Base-by-base conservation (phyloP, 495 filamentous ascomycete species). In the Cercophora scortea region DNA sequence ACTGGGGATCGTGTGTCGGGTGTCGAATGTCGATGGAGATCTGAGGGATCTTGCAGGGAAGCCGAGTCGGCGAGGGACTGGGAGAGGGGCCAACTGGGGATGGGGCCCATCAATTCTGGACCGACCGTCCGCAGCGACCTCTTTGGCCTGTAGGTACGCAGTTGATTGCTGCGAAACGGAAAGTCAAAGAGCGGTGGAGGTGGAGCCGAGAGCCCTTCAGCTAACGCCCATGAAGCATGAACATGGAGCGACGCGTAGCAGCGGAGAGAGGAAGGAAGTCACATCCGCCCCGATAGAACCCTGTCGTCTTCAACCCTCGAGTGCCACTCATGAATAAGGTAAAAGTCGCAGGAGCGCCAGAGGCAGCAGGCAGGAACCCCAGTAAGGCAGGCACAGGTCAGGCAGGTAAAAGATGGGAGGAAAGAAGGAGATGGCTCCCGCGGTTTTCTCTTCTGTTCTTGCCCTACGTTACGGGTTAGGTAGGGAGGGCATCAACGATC, bases 151-250 rank as follows among this genome's bases (percentile, higher is more conserved):
- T 25, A 2, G 25, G 25, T 25, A 5, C 25, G 25, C 25, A 25
- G 2, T 25, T 25, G 49, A 47, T 18, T n/a, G 19, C 18, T 32
- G 41, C 45, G 34, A 32, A 12, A 25, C 43, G 52, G 34, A 32
- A 12, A 25, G 51, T 44, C 49, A 56, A 56, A 56, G 44, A 51
- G 54, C 54, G 54, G 54, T 56, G 54, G 54, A 33, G 43, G 3
- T 16, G 43, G 32, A 38, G 36, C 10, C 9, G 36, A 7, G 7
- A 38, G 13, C 10, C 36, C 36, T 11, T 38, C 36, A 10, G 13
- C 13, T 38, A 10, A 13, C 10, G 3, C 8, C 36, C 7, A 38
- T 10, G 25, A 25, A 25, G 25, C 25, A 25, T 25, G 25, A 25
- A 25, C 25, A 25, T 25, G 25, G 25, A 25, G 2, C 25, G 25